Percentiles rank a stretch among this genome's conserved stretches.
Conservation (phyloP, 2,329 filamentous ascomycete genomes). For the Eutypa lata region DNA sequence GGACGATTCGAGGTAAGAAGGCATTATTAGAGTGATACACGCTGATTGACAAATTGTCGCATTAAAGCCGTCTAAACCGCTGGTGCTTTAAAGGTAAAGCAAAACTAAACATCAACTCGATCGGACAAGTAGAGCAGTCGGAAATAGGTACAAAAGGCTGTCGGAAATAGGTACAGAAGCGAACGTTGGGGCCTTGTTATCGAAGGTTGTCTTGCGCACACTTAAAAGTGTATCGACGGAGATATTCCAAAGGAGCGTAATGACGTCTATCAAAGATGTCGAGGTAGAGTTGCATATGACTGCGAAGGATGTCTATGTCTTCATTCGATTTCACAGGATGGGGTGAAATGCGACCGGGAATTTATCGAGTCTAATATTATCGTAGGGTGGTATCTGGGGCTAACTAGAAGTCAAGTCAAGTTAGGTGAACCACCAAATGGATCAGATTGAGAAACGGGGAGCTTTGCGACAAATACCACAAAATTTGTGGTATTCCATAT, state of each 20-base stretch:
- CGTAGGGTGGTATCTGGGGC: background rate
- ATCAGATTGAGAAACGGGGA: too few species aligned
- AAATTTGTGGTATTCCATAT: background rate
- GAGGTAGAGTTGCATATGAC: background rate
- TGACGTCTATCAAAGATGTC: conserved; percentile 37
- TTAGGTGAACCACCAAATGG: too few species aligned
- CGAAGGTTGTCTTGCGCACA: too few species aligned
- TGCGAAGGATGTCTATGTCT: conserved; percentile 5
- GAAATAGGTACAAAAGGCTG: background rate
- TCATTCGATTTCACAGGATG: too few species aligned
- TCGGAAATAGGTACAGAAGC: background rate
- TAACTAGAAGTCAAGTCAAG: background rate
- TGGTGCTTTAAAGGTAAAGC: background rate
- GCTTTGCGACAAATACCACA: background rate
- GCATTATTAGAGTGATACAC: too few species aligned
- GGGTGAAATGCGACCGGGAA: background rate
- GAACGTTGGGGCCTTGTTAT: too few species aligned
- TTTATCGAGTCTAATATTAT: background rate
- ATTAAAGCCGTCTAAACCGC: too few species aligned
- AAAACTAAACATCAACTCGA: background rate
- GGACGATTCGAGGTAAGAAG: background rate
- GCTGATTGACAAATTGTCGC: too few species aligned
- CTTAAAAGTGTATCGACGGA: conserved; percentile 10
- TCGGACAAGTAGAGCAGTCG: too few species aligned
- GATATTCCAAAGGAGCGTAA: conserved; percentile 26